A percentile compares a stretch with the other conserved stretches of the same genome.
phyloP scores from a whole-genome alignment of 805 yeast genomes.

The Saccharomycopsis capsularis region DNA sequence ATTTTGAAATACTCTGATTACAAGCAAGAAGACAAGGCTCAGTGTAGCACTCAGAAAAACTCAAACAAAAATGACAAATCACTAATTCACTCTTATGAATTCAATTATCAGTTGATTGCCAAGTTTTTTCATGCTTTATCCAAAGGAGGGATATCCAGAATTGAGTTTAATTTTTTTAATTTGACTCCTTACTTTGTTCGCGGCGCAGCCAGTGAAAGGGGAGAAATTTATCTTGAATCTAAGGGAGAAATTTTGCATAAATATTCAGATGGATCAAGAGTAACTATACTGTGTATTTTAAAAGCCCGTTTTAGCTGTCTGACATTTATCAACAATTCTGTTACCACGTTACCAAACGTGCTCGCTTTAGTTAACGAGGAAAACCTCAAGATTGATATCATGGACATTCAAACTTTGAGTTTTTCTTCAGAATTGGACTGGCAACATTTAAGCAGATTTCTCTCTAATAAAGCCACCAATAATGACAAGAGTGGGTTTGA shows the following conservation, averaged over 20 bases:
- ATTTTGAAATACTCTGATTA: slow-evolving; percentile 5
- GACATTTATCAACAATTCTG: not conserved
- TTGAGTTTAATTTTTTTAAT: slow-evolving; percentile 10
- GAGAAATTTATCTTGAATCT: slow-evolving; percentile 10
- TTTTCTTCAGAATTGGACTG: slow-evolving; percentile 4
- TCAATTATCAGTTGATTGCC: slow-evolving; percentile 13
- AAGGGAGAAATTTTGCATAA: slow-evolving; percentile 11
- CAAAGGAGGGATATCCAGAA: slow-evolving; percentile 8
- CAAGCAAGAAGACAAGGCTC: not conserved
- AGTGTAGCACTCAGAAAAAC: not conserved
- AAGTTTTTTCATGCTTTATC: slow-evolving; percentile 13
- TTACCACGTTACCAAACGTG: not conserved
- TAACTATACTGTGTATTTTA: slow-evolving; percentile 3
- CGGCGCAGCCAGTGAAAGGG: not conserved
- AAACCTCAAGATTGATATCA: slow-evolving; percentile 11
- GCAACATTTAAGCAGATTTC: slow-evolving; percentile 4
- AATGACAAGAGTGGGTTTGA: not conserved
- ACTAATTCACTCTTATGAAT: slow-evolving; percentile 3
- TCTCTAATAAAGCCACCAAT: not conserved
- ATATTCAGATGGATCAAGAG: slow-evolving; percentile 13
- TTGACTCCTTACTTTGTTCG: slow-evolving; percentile 6
- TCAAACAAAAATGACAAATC: not conserved
- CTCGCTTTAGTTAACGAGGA: slow-evolving; percentile 10
- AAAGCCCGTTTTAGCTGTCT: slow-evolving; percentile 1
- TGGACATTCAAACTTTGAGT: slow-evolving; percentile 8